Evolutionary conservation across 331 rosid species (phyloP).

Genomic region (Pyrus hybrid): DNA sequence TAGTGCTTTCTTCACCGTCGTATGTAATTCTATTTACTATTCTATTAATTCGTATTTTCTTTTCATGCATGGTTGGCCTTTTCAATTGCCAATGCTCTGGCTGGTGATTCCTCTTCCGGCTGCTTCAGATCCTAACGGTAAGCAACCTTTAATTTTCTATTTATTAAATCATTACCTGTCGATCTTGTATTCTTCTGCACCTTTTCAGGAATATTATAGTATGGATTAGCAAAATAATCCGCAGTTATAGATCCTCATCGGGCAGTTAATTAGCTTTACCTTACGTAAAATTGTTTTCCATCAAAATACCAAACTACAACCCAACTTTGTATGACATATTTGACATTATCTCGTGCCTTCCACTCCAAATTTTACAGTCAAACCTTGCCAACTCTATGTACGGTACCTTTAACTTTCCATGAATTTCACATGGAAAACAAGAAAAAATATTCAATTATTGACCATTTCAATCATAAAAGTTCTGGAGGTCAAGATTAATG

Average conservation of each 20-base stretch:
- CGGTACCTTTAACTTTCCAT: background rate
- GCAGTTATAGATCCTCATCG: no score
- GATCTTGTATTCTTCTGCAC: background rate
- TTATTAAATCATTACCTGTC: background rate
- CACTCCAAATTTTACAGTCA: background rate
- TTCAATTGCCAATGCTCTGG: conserved; percentile 15
- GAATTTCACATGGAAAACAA: background rate
- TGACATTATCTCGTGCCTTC: background rate
- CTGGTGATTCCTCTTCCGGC: conserved; percentile 17
- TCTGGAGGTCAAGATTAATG: background rate
- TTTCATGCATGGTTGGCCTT: background rate
- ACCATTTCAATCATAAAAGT: background rate
- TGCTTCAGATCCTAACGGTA: conserved; percentile 92
- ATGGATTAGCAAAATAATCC: no score
- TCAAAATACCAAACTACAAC: background rate
- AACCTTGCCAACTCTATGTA: background rate
- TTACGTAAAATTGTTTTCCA: no score
- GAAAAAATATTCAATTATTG: background rate
- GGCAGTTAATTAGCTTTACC: no score
- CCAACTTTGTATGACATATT: background rate
- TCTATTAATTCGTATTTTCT: conserved; percentile 7
- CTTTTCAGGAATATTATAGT: background rate
- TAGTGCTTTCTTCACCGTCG: background rate
- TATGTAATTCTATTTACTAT: background rate
- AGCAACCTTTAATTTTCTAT: background rate